Conservation (phyloP, 2,329 filamentous ascomycete species). For the Talaromyces sp. region DNA sequence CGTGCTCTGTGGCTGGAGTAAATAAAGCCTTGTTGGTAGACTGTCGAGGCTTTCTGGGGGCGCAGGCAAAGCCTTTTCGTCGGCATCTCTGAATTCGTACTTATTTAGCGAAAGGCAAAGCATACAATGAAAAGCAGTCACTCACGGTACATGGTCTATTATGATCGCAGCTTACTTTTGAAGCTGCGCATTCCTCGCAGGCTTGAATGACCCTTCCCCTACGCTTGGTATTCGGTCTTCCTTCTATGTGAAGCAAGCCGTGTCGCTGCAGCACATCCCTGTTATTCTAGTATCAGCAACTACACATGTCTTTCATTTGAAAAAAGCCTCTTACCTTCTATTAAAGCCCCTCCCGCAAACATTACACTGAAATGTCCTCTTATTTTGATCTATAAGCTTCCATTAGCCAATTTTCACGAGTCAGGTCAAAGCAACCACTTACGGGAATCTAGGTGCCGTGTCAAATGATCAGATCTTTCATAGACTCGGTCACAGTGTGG, state of each 20-base stretch:
- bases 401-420: neutral
- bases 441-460: neutral
- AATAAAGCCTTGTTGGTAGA: neutral
- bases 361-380: neutral
- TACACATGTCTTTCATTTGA: neutral
- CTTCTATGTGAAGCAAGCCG: neutral
- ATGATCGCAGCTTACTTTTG: neutral
- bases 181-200: neutral
- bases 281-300: neutral
- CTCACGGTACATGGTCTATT: neutral
- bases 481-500: neutral
- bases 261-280: neutral
- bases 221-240: neutral
- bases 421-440: neutral
- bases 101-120: neutral
- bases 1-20: neutral
- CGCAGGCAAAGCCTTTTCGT: neutral
- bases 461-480: neutral
- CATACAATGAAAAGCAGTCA: neutral
- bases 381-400: neutral
- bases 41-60: neutral
- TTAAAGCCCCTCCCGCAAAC: neutral
- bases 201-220: constrained; percentile 5
- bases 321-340: neutral
- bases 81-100: neutral